phyloP scores from a whole-genome alignment of 805 yeast genomes.

The Suhomyces tanzawaensis region DNA sequence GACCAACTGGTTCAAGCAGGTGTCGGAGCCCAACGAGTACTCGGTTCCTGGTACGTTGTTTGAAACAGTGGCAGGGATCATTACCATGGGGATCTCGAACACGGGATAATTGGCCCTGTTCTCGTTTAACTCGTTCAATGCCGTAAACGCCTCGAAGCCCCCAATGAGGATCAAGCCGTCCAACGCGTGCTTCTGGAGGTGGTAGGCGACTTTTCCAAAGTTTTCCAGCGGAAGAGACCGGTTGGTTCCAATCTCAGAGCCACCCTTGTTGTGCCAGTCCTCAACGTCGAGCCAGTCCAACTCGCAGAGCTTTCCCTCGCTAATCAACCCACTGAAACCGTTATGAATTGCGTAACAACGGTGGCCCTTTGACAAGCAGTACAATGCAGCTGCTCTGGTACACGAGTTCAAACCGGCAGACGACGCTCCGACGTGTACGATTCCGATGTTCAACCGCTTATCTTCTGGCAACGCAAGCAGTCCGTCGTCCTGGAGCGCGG shows the following conservation, averaged over 20 bases:
- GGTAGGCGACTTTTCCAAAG: conserved; percentile 86
- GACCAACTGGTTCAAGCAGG: conserved; percentile 88
- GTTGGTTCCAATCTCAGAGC: conserved; percentile 96
- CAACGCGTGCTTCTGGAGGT: conserved; percentile 82
- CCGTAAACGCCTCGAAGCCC: conserved; percentile 93
- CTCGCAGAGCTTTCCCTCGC: conserved; percentile 79
- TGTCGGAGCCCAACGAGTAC: conserved; percentile 91
- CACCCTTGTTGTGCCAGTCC: conserved; percentile 87
- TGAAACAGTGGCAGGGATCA: conserved; percentile 93
- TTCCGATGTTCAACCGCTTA: conserved; percentile 71
- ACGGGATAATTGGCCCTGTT: conserved; percentile 82
- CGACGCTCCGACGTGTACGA: conserved; percentile 94
- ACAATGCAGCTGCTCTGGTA: conserved; percentile 83
- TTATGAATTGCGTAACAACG: conserved; percentile 86
- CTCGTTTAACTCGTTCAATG: conserved; percentile 76
- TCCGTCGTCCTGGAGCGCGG: conserved; percentile 67
- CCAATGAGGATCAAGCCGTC: conserved; percentile 92
- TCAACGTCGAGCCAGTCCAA: conserved; percentile 83
- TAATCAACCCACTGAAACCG: conserved; percentile 87
- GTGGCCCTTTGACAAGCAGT: conserved; percentile 89
- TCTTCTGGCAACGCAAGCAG: conserved; percentile 53
- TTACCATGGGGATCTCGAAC: conserved; percentile 90
- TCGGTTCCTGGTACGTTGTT: conserved; percentile 99
- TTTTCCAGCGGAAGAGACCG: conserved; percentile 72
- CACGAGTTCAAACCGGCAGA: conserved; percentile 96